Evolutionary conservation across 176 grass and related monocot species (phyloP), one percentile per base, ranked within the genome.

Genomic region (Zoysia pacifica): DNA sequence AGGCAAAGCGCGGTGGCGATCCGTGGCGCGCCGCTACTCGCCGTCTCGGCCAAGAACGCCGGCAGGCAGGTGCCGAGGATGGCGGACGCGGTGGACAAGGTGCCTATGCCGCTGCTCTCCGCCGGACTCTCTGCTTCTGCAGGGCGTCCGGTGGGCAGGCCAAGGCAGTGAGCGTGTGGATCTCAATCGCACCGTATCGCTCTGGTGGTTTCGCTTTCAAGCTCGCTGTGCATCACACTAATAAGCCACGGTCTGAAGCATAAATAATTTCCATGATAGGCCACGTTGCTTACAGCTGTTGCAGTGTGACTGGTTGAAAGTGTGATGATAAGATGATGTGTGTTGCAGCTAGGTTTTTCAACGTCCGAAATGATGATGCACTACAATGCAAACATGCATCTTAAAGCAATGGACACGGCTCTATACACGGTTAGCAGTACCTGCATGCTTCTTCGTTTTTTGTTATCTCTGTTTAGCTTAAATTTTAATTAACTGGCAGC

Each of bases 71-170:
- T 89, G 69, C 88, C 94, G 4, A 61, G 49, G 67, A 55, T 97
- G 12, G 56, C 84, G 63, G 67, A 48, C 59, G 88, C 75, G 0
- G 83, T 91, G 28, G 88, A 93, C 38, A 91, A 86, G 86, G 89
- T 93, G 69, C 91, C 94, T 14, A 81, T 91, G 65, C 78, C 91
- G 65, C 72, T 93, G 4, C 39, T 97, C 50, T 93, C 88, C 41
- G 39, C 85, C 35, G 91, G 86, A 13, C 70, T 97, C 10, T 28
- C 18, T 97, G 14, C 61, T 97, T 65, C 70, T 89, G 54, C 84
- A 87, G 70, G 83, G 86, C 78, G 56, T 73, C 43, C 36, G 86
- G 15, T 80, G 42, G 86, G 79, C 8, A 63, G 48, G 53, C 59
- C 63, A 64, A 79, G 61, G 41, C 37, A 50, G 1, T 81, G 56